Evolutionary conservation across 108 stramenopile genomes (phyloP).

Genomic region (Nannochloropsis oceanica): DNA sequence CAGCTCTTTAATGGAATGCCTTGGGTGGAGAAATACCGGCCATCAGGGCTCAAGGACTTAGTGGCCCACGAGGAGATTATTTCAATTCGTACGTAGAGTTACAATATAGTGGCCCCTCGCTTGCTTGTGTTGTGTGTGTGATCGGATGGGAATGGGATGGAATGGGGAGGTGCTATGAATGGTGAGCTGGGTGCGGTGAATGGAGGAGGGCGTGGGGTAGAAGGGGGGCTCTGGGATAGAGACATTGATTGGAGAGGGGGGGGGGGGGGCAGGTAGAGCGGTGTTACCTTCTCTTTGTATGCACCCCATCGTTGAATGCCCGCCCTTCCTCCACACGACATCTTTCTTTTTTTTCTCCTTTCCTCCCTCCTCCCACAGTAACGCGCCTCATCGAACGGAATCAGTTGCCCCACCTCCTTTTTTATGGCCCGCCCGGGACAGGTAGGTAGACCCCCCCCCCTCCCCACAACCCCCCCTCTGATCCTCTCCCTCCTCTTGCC

Average conservation of each 20-base stretch:
- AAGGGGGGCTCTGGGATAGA: no score
- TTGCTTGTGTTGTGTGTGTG: neutral
- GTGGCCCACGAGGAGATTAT: slow-evolving; percentile 87
- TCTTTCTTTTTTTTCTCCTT: neutral
- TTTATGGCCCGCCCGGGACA: slow-evolving; percentile 72
- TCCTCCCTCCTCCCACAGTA: neutral
- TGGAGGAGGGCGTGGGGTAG: no score
- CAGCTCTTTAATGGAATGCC: slow-evolving; percentile 31
- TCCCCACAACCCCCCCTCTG: no score
- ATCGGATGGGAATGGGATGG: no score
- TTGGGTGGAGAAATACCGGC: slow-evolving; percentile 93
- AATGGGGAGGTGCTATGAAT: no score
- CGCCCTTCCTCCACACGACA: neutral
- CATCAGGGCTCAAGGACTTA: slow-evolving; percentile 62
- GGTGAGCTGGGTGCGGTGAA: no score
- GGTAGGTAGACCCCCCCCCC: neutral
- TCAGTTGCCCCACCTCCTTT: slow-evolving; percentile 70
- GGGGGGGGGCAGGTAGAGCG: no score
- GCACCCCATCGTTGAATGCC: no score
- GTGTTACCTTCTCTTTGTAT: no score
- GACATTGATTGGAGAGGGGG: no score
- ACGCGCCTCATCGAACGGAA: slow-evolving; percentile 61
- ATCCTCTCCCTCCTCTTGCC: no score
- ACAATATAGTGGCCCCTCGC: neutral
- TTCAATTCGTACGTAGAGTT: slow-evolving; percentile 38